These are phyloP conservation scores for Auriculariales sp. DNA, from an alignment of 768 basidiomycete genomes.

Conservation along the genomic window DNA sequence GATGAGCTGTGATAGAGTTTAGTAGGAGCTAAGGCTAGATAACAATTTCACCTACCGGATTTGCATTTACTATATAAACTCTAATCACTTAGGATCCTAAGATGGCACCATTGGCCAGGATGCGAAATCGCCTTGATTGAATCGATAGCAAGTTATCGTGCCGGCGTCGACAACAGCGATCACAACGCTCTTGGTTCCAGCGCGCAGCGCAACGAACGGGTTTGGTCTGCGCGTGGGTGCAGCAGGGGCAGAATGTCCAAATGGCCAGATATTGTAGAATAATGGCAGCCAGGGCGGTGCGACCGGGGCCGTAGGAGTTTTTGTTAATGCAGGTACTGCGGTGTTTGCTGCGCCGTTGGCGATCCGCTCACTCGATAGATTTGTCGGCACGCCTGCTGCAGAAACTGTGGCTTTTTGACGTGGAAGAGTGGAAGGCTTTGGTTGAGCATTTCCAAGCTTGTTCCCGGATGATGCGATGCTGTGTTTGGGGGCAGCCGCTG, in stretches of 20 bases:
- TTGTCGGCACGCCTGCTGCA: no score
- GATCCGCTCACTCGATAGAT: no score
- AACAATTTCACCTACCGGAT: no score
- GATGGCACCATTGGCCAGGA: constrained; percentile 62
- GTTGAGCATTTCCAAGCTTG: no score
- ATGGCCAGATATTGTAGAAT: constrained; percentile 15
- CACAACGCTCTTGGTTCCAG: constrained; percentile 69
- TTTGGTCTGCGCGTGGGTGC: constrained; percentile 30
- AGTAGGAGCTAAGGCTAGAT: no score
- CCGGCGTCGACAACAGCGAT: constrained; percentile 84
- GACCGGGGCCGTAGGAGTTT: not conserved
- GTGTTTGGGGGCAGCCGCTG: no score
- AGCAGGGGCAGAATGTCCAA: constrained; percentile 14
- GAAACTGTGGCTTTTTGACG: no score
- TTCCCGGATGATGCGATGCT: no score
- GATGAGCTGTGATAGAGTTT: not conserved
- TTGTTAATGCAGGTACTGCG: not conserved
- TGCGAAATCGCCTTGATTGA: constrained; percentile 72
- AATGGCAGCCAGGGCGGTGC: constrained; percentile 7
- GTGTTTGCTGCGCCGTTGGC: no score
- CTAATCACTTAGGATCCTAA: no score
- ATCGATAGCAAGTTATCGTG: constrained; percentile 76
- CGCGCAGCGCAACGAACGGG: constrained; percentile 69
- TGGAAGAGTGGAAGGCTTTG: no score
- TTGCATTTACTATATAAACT: no score